Evolutionary conservation across 805 yeast species (phyloP).

Genomic region (Wickerhamiella occidentalis): DNA sequence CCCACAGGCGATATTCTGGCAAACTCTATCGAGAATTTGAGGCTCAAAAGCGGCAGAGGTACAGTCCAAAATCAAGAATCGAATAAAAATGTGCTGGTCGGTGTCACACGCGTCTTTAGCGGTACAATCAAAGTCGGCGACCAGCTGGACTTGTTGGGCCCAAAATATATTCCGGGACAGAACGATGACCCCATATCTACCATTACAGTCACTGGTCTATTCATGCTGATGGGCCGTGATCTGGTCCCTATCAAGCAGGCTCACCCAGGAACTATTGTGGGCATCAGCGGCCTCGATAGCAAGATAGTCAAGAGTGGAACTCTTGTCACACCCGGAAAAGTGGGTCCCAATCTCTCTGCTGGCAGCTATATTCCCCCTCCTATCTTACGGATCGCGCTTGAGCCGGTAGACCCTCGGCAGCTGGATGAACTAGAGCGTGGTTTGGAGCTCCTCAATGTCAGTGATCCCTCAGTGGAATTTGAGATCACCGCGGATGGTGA

Average conservation of each 20-base stretch:
- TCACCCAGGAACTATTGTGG: conserved; percentile 92
- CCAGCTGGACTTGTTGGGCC: conserved; percentile 64
- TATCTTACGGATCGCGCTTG: conserved; percentile 89
- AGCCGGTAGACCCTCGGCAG: conserved; percentile 77
- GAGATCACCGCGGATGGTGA: conserved; percentile 84
- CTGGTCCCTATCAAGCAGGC: conserved; percentile 63
- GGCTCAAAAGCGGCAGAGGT: conserved; percentile 1
- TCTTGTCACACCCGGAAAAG: conserved; percentile 40
- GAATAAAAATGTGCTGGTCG: conserved; percentile 56
- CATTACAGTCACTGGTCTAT: conserved; percentile 57
- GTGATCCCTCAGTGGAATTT: conserved; percentile 91
- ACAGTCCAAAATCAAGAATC: conserved; percentile 26
- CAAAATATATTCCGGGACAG: conserved; percentile 67
- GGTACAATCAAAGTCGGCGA: conserved; percentile 74
- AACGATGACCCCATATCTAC: conserved; percentile 31
- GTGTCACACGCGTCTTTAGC: conserved; percentile 78
- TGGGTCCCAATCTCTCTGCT: conserved; percentile 69
- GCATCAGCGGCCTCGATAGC: conserved; percentile 81
- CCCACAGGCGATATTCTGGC: conserved; percentile 43
- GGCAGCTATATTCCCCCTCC: conserved; percentile 70
- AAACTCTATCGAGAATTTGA: conserved; percentile 20
- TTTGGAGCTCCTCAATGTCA: conserved; percentile 60
- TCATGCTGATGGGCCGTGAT: conserved; percentile 86
- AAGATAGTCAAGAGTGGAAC: conserved; percentile 81
- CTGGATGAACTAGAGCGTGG: conserved; percentile 69